Conservation (phyloP, 2,329 filamentous ascomycete species). For the Pezicula rhizophila region DNA sequence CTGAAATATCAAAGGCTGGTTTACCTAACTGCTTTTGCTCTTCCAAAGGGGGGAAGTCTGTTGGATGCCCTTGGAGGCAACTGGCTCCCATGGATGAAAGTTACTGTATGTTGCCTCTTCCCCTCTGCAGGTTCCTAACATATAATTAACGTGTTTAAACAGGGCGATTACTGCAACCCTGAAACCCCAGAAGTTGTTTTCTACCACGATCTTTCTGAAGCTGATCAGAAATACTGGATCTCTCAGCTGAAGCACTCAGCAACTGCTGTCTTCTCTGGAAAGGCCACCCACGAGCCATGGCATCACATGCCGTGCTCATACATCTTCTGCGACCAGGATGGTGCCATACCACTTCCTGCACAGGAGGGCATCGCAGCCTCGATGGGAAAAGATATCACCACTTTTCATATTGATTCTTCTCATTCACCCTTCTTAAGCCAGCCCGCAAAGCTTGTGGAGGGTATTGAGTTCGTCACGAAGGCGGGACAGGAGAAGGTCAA, state of each 20-base stretch:
- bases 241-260: neutral
- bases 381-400: slow-evolving; percentile 3
- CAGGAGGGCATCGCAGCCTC: neutral
- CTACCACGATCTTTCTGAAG: slow-evolving; percentile 1
- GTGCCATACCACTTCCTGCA: neutral
- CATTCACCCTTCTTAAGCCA: slow-evolving; percentile 3
- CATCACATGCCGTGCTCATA: slow-evolving; percentile 2
- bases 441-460: neutral
- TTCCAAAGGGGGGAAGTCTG: slow-evolving; percentile 1
- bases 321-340: slow-evolving; percentile 1
- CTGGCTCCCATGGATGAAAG: slow-evolving; percentile 1
- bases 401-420: neutral
- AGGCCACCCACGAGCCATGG: slow-evolving; percentile 1
- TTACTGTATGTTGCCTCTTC: neutral
- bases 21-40: slow-evolving; percentile 2
- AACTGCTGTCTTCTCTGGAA: neutral
- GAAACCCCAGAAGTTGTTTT: neutral
- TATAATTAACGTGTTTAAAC: neutral
- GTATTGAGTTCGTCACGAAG: neutral
- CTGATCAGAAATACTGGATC: slow-evolving; percentile 1
- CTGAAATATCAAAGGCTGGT: neutral
- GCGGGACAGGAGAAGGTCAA: neutral
- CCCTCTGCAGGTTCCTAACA: neutral
- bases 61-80: slow-evolving; percentile 1
- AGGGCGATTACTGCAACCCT: slow-evolving; percentile 1